Percentiles rank a stretch among this genome's conserved stretches.
These are phyloP conservation scores for Termitomyces sp. DNA, from an alignment of 768 basidiomycete genomes.

Conservation along the genomic window DNA sequence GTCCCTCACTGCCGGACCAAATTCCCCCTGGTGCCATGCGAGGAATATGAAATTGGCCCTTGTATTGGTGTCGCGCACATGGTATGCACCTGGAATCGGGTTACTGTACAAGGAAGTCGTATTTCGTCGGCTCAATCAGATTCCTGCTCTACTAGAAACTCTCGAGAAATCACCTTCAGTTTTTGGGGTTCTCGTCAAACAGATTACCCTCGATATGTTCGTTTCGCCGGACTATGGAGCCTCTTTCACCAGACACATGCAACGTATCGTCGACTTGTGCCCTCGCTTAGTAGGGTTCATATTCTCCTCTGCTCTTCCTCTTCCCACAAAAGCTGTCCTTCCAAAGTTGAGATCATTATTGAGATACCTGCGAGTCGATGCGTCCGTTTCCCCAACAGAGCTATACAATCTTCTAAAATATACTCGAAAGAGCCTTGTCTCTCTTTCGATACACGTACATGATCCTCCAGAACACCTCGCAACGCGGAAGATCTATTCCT, in stretches of 20 bases:
- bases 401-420: background rate
- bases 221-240: slow-evolving; percentile 5
- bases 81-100: slow-evolving; percentile 17
- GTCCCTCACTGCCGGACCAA: slow-evolving; percentile 8
- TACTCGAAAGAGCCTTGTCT: background rate
- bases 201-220: slow-evolving; percentile 8
- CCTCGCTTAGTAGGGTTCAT: slow-evolving; percentile 1
- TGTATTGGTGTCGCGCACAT: slow-evolving; percentile 19
- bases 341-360: slow-evolving; percentile 3
- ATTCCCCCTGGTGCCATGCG: slow-evolving; percentile 18
- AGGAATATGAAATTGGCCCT: slow-evolving; percentile 15
- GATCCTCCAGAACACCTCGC: background rate
- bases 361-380: slow-evolving; percentile 1
- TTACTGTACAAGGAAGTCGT: slow-evolving; percentile 21
- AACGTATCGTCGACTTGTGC: slow-evolving; percentile 6
- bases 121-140: slow-evolving; percentile 18
- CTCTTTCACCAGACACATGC: slow-evolving; percentile 7
- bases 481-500: background rate
- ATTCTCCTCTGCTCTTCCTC: slow-evolving; percentile 1
- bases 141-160: slow-evolving; percentile 14
- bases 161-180: slow-evolving; percentile 7
- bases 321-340: slow-evolving; percentile 2
- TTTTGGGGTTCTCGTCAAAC: slow-evolving; percentile 10
- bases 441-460: slow-evolving; percentile 6
- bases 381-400: background rate